phyloP scores from a whole-genome alignment of 2,329 filamentous ascomycete genomes.

The Zalaria sp. region DNA sequence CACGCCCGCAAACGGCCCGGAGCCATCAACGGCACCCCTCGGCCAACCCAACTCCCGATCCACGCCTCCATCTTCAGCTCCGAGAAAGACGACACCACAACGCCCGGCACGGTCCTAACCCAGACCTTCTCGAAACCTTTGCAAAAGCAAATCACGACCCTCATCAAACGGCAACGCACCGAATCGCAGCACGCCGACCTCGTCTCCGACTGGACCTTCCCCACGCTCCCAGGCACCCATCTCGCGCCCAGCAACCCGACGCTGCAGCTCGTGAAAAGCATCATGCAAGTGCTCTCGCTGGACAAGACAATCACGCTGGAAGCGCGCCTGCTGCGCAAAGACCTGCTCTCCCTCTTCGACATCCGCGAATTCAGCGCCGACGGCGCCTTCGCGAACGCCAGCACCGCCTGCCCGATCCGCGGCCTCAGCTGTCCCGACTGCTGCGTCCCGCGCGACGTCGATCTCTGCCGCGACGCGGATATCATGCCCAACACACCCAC shows the following conservation, averaged over 20 bases:
- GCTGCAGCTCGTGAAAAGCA: conserved; percentile 78
- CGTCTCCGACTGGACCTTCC: conserved; percentile 76
- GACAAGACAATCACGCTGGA: conserved; percentile 86
- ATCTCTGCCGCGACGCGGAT: conserved; percentile 81
- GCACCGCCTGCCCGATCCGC: conserved; percentile 54
- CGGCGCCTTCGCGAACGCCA: conserved; percentile 79
- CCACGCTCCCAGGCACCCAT: conserved; percentile 60
- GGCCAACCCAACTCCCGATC: conserved; percentile 47
- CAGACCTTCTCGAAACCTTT: conserved; percentile 76
- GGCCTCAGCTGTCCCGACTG: conserved; percentile 83
- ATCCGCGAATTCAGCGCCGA: conserved; percentile 85
- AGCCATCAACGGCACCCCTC: conserved; percentile 32
- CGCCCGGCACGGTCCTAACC: conserved; percentile 52
- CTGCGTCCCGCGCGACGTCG: conserved; percentile 75
- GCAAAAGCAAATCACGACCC: conserved; percentile 69
- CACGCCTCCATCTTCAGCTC: conserved; percentile 38
- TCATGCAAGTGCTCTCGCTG: conserved; percentile 84
- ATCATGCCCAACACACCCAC: conserved; percentile 39
- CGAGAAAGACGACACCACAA: conserved; percentile 44
- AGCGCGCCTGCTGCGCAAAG: conserved; percentile 74
- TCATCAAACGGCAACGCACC: conserved; percentile 76
- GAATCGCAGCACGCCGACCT: conserved; percentile 84
- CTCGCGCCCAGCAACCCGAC: conserved; percentile 54
- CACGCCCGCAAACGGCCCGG: conserved; percentile 63
- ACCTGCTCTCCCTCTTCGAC: conserved; percentile 80